Evolutionary conservation across 768 basidiomycete genomes (phyloP).

Genomic region (Tricholoma hemisulphureum): DNA sequence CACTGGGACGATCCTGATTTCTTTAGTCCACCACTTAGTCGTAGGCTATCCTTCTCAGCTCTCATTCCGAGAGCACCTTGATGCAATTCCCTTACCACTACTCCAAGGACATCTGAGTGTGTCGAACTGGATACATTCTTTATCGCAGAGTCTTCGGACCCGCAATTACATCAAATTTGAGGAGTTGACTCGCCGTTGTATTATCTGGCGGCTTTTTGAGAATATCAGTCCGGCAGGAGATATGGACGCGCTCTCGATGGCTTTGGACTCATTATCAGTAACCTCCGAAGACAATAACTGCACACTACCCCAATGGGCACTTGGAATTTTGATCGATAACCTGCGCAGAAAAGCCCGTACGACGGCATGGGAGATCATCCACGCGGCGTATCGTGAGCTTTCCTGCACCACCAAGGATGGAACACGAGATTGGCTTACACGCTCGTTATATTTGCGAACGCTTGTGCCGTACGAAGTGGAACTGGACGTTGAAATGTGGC

Average conservation of each 20-base stretch:
- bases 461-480: constrained; percentile 26
- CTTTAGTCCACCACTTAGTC: constrained; percentile 58
- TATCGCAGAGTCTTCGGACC: constrained; percentile 52
- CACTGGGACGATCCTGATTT: constrained; percentile 40
- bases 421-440: constrained; percentile 47
- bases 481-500: constrained; percentile 51
- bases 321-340: constrained; percentile 43
- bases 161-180: constrained; percentile 57
- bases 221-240: constrained; percentile 5
- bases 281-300: constrained; percentile 3
- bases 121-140: constrained; percentile 48
- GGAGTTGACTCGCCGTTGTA: constrained; percentile 34
- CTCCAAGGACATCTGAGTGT: constrained; percentile 36
- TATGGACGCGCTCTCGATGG: neutral
- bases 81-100: constrained; percentile 39
- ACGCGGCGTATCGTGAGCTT: constrained; percentile 64
- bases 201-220: constrained; percentile 22
- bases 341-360: constrained; percentile 51
- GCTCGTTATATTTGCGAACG: constrained; percentile 45
- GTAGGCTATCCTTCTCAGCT: constrained; percentile 64
- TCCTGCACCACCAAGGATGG: constrained; percentile 36
- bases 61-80: constrained; percentile 47
- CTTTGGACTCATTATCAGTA: constrained; percentile 11
- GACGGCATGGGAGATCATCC: constrained; percentile 58
- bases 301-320: constrained; percentile 36